These are phyloP conservation scores for Uncinocarpus reesii DNA, from an alignment of 2,329 filamentous ascomycete species.

Conservation along the genomic window DNA sequence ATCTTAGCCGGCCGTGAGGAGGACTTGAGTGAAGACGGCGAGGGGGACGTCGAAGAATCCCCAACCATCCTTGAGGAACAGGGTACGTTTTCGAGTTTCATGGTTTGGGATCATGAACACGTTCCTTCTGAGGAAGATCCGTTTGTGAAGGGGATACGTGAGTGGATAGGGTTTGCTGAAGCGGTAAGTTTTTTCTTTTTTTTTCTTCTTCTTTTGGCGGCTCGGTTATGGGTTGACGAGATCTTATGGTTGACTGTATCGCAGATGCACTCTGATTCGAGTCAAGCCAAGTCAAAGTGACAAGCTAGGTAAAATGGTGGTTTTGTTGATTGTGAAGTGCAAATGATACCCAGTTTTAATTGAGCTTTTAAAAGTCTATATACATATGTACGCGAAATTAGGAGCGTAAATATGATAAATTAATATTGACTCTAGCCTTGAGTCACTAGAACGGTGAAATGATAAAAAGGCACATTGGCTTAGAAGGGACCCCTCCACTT, in stretches of 20 bases:
- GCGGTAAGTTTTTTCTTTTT: conserved; percentile 41
- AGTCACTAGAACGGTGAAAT: neutral
- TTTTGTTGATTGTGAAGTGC: too few relatives aligned
- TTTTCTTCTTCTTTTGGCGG: neutral
- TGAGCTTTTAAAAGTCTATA: too few relatives aligned
- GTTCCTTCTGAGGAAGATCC: conserved; percentile 55
- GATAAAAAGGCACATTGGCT: neutral
- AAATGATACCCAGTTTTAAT: conserved; percentile 1
- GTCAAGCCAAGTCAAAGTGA: neutral
- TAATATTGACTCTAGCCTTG: neutral
- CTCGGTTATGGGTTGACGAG: too few relatives aligned
- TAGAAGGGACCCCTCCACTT: neutral
- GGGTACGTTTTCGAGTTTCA: conserved; percentile 60
- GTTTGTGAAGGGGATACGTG: conserved; percentile 63
- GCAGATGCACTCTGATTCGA: conserved; percentile 12
- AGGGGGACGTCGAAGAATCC: conserved; percentile 42
- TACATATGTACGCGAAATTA: too few relatives aligned
- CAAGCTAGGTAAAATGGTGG: too few relatives aligned
- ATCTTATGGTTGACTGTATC: neutral
- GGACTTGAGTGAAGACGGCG: conserved; percentile 36
- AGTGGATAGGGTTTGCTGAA: conserved; percentile 68
- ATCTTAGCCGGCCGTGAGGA: too few relatives aligned
- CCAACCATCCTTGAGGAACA: conserved; percentile 50
- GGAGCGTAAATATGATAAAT: too few relatives aligned
- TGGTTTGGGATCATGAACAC: conserved; percentile 76